Base-by-base conservation (phyloP, 805 yeast genomes). In the Lachancea nothofagi region DNA sequence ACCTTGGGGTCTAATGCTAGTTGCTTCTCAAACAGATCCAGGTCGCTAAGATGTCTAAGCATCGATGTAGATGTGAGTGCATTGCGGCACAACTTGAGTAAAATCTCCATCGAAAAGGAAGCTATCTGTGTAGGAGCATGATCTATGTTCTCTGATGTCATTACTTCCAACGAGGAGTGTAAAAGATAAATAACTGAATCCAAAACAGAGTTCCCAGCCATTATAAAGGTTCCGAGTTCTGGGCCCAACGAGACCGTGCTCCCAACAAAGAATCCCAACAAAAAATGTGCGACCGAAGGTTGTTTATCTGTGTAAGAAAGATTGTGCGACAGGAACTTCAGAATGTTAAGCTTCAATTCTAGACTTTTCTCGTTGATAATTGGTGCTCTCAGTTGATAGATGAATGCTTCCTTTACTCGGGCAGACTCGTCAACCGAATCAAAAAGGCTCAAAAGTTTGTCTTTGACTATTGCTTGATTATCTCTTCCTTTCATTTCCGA, bases 401-500 rank as follows among this genome's bases (percentile, higher is more conserved):
- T 77, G 43, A 88, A 78, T 0, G 87, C 77, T 49, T 74, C 75
- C 44, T 83, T 75, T 27, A 90, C 83, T 47, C 89, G 71, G 2
- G 72, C 65, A 0, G 95, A 77, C 49, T 89, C 96, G 48, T 85
- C 85, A 23, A 83, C 75, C 12, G 88, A 80, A 50, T 80, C 83
- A 38, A 83, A 71, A 27, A 84, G 70, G 0, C 86, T 78, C 33
- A 89, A 59, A 10, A 90, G 62, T 47, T 88, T 75, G 45, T 79
- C 80, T 38, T 70, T 75, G 7, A 70, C 70, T 13, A 67, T 62
- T 25, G 75, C 56, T 8, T 69, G 54, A 13, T 59, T 51, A 13
- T 59, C 55, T 10, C 51, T 55, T 24, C 52, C 48, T 18, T 54
- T 39, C 21, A 61, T 48, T 42, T 54, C 54, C 9, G 56, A 48